Percentiles rank a stretch among this genome's conserved stretches.
These are phyloP conservation scores for Gossypium herbaceum DNA, from an alignment of 345 rosid species.

Conservation along the genomic window DNA sequence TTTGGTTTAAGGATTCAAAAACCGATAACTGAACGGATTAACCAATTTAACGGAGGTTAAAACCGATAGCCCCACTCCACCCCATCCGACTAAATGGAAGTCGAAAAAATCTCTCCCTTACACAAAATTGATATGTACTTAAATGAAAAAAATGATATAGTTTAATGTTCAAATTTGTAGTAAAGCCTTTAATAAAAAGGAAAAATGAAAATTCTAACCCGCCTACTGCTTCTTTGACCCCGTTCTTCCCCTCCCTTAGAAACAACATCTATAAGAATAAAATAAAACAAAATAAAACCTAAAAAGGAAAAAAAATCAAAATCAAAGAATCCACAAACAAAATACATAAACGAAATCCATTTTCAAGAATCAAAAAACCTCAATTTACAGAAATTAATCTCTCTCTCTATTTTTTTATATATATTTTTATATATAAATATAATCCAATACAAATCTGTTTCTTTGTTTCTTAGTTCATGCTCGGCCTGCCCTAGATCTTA, in stretches of 20 bases:
- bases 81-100: no score
- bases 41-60: no score
- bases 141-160: no score
- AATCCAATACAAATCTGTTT: not conserved
- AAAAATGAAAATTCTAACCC: not conserved
- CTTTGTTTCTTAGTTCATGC: not conserved
- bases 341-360: not conserved
- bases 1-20: no score
- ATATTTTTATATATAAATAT: not conserved
- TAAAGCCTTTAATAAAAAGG: not conserved
- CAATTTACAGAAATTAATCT: not conserved
- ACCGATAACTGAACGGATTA: no score
- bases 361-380: not conserved
- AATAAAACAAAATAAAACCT: no score
- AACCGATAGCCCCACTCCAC: no score
- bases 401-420: not conserved
- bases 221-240: not conserved
- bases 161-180: no score
- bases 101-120: no score
- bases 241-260: not conserved
- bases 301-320: not conserved
- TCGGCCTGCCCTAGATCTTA: constrained; percentile 15
- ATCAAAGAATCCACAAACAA: not conserved
- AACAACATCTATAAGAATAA: not conserved
- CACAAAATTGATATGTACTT: no score